Percentiles rank a stretch among this genome's conserved stretches.
phyloP scores from a whole-genome alignment of 78 protist genomes.

The Chrysochromulina parva region DNA sequence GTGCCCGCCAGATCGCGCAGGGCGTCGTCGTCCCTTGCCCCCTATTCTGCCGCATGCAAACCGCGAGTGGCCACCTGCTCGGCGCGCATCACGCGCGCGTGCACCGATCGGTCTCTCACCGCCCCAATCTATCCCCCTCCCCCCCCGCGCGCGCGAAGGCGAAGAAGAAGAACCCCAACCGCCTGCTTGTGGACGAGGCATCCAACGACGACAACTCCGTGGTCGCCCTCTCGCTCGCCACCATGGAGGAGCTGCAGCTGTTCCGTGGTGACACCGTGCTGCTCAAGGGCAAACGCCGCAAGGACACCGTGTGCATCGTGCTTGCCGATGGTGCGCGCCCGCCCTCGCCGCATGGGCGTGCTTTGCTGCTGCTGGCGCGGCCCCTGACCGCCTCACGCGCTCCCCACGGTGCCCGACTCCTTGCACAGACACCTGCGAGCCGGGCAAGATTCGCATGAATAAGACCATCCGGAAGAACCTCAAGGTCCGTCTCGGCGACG shows the following conservation, averaged over 20 bases:
- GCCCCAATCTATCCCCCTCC: too few species aligned
- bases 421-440: conserved; percentile 71
- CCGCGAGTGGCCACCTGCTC: too few species aligned
- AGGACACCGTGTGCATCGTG: conserved; percentile 95
- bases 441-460: conserved; percentile 94
- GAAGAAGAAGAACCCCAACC: conserved; percentile 86
- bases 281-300: conserved; percentile 95
- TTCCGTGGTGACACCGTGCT: conserved; percentile 97
- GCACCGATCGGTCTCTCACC: too few species aligned
- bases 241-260: conserved; percentile 78
- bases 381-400: too few species aligned
- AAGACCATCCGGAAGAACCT: conserved; percentile 88
- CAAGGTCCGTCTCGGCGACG: conserved; percentile 89
- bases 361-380: neutral
- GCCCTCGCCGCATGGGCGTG: neutral
- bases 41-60: too few species aligned
- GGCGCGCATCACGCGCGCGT: too few species aligned
- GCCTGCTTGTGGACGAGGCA: conserved; percentile 97
- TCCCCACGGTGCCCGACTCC: too few species aligned
- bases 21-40: too few species aligned
- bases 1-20: too few species aligned
- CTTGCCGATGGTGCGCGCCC: conserved; percentile 72
- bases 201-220: conserved; percentile 96
- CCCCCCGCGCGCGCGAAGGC: neutral
- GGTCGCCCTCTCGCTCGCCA: conserved; percentile 79